These are phyloP conservation scores for Stygiomarasmius scandens DNA, from an alignment of 1,284 basidiomycete genomes.

Conservation along the genomic window DNA sequence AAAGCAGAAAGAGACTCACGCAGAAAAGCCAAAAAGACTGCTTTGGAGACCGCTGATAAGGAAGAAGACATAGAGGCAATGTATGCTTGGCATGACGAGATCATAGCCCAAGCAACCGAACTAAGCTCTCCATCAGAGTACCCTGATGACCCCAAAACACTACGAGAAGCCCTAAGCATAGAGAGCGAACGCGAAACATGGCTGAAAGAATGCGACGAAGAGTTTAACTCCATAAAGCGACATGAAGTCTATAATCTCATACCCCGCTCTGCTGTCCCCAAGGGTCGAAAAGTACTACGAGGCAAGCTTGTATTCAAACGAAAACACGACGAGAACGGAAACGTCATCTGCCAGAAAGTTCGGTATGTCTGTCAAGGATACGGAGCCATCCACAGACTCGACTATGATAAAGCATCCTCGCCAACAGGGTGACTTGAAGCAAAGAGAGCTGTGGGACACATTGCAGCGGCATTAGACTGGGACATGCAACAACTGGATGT, in stretches of 20 bases:
- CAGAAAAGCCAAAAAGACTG: not conserved
- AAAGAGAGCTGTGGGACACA: slow-evolving; percentile 31
- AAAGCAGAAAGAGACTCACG: not conserved
- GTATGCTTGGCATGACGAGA: not conserved
- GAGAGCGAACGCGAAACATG: not conserved
- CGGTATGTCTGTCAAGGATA: slow-evolving; percentile 36
- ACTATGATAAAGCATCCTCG: slow-evolving; percentile 39
- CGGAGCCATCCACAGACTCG: slow-evolving; percentile 31
- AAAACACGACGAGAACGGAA: slow-evolving; percentile 27
- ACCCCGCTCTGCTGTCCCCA: too few species aligned
- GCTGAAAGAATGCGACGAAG: not conserved
- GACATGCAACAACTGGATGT: slow-evolving; percentile 38
- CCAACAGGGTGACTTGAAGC: slow-evolving; percentile 33
- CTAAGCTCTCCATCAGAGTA: not conserved
- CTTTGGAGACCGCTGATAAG: not conserved
- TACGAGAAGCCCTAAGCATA: not conserved
- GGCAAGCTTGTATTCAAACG: slow-evolving; percentile 21
- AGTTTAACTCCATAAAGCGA: not conserved
- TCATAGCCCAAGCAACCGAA: not conserved
- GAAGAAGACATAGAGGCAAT: not conserved
- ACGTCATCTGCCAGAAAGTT: slow-evolving; percentile 31
- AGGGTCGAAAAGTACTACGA: too few species aligned
- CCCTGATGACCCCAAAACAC: not conserved
- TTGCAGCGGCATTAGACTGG: slow-evolving; percentile 34
- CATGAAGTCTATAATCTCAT: not conserved